These are phyloP conservation scores for Cymbidium sinense DNA, from an alignment of 106 monocot species.

Conservation along the genomic window DNA sequence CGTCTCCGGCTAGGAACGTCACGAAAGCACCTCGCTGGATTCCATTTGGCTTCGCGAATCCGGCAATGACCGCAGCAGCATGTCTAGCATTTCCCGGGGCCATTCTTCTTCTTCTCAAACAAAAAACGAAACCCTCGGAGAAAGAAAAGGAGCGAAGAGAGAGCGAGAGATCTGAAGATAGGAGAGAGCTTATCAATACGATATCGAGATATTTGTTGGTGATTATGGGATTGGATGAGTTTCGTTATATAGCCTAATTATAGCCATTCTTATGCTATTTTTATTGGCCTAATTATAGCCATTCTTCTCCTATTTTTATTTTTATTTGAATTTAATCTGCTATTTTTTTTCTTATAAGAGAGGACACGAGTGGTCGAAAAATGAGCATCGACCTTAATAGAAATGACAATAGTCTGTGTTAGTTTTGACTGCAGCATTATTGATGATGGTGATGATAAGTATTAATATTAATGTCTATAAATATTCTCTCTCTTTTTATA, in stretches of 20 bases:
- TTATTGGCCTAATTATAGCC: no score
- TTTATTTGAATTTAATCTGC: no score
- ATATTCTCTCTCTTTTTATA: no score
- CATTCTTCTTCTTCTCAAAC: neutral
- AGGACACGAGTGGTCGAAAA: no score
- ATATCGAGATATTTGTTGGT: neutral
- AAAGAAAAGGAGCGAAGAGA: neutral
- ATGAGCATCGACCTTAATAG: no score
- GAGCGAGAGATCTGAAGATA: neutral
- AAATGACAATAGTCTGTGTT: no score
- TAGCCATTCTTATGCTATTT: no score
- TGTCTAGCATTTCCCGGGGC: neutral
- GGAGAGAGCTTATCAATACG: neutral
- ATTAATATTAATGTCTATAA: no score
- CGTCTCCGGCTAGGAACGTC: conserved; percentile 71
- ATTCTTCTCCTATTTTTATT: no score
- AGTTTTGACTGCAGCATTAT: no score
- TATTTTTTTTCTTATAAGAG: no score
- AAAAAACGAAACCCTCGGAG: neutral
- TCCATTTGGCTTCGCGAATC: neutral
- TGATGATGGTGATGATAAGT: no score
- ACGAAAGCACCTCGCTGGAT: conserved; percentile 35
- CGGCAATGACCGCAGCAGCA: neutral
- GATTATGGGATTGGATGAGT: neutral
- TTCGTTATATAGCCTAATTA: neutral